Conservation (phyloP, 2,329 filamentous ascomycete species). For the Hypocreales sp. region DNA sequence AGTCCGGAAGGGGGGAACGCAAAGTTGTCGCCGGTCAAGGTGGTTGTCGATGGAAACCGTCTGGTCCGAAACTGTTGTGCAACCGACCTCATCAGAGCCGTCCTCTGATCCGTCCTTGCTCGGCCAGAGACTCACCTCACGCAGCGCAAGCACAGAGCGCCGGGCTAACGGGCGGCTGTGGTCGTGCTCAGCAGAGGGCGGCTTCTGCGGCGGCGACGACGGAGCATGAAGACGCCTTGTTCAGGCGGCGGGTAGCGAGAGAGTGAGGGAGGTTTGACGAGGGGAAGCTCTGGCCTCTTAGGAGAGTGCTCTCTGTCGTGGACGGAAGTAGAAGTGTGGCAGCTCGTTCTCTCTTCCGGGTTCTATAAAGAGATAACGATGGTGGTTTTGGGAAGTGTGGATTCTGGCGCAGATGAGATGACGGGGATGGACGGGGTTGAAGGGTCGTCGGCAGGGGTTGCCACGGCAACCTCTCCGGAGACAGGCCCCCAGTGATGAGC, state of each 20-base stretch:
- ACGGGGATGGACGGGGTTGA: slow-evolving; percentile 9
- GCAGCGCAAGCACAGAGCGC: slow-evolving; percentile 71
- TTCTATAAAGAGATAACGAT: too few relatives aligned
- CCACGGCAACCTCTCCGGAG: slow-evolving; percentile 16
- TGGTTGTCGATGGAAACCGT: slow-evolving; percentile 37
- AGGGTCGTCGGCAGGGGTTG: slow-evolving; percentile 12
- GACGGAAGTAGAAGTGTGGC: too few relatives aligned
- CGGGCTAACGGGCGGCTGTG: slow-evolving; percentile 39
- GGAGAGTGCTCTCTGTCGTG: slow-evolving; percentile 4
- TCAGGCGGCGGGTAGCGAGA: slow-evolving; percentile 13
- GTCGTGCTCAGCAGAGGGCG: slow-evolving; percentile 33
- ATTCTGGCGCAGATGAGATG: slow-evolving; percentile 6
- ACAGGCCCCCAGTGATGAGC: background rate
- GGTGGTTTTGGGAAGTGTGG: too few relatives aligned
- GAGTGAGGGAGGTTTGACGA: too few relatives aligned
- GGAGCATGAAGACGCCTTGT: slow-evolving; percentile 13
- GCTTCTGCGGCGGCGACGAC: slow-evolving; percentile 22
- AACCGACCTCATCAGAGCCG: slow-evolving; percentile 2
- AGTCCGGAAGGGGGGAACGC: slow-evolving; percentile 49
- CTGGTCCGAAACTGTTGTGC: slow-evolving; percentile 24
- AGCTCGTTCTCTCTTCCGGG: too few relatives aligned
- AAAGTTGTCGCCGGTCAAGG: slow-evolving; percentile 34
- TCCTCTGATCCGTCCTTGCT: background rate
- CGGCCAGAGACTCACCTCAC: slow-evolving; percentile 50
- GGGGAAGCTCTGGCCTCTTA: slow-evolving; percentile 6